Percentiles rank a stretch among this genome's conserved stretches.
Conservation (phyloP, 208 protist genomes). For the Herpetomonas tarakana region DNA sequence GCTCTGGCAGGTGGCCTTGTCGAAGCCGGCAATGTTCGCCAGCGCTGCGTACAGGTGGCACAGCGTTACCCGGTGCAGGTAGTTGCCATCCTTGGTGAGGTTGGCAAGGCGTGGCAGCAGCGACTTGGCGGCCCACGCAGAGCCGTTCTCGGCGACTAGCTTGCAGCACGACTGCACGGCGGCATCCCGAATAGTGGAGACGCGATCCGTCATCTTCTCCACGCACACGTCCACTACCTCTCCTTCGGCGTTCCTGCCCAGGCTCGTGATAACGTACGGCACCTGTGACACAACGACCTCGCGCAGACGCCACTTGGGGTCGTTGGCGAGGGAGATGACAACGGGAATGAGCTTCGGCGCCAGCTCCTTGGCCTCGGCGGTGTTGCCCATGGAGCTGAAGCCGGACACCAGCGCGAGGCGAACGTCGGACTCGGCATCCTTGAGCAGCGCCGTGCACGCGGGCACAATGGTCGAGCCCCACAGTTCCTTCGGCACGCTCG, state of each 20-base stretch:
- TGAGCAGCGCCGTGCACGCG: slow-evolving; percentile 74
- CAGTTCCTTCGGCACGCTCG: slow-evolving; percentile 64
- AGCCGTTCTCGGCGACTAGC: slow-evolving; percentile 64
- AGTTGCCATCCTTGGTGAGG: slow-evolving; percentile 61
- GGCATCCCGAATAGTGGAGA: slow-evolving; percentile 80
- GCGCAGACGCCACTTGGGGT: slow-evolving; percentile 87
- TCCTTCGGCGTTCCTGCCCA: slow-evolving; percentile 49
- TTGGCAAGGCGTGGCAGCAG: slow-evolving; percentile 67
- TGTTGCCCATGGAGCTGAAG: slow-evolving; percentile 86
- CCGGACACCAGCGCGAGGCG: slow-evolving; percentile 81
- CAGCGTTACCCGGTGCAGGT: slow-evolving; percentile 74
- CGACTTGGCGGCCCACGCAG: slow-evolving; percentile 45
- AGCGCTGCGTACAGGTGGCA: slow-evolving; percentile 73
- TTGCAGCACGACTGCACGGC: slow-evolving; percentile 82
- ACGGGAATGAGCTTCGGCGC: slow-evolving; percentile 82
- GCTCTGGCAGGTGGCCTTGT: slow-evolving; percentile 37
- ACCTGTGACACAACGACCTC: slow-evolving; percentile 84
- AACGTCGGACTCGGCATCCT: slow-evolving; percentile 78
- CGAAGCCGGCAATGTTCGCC: slow-evolving; percentile 44
- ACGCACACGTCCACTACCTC: slow-evolving; percentile 83
- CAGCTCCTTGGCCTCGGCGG: slow-evolving; percentile 72
- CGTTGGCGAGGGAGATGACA: slow-evolving; percentile 66
- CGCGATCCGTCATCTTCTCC: slow-evolving; percentile 73
- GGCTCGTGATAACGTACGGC: slow-evolving; percentile 76
- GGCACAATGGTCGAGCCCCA: slow-evolving; percentile 75